These are phyloP conservation scores for Trichomonas gallinae DNA, from an alignment of 208 protist genomes.

Conservation along the genomic window DNA sequence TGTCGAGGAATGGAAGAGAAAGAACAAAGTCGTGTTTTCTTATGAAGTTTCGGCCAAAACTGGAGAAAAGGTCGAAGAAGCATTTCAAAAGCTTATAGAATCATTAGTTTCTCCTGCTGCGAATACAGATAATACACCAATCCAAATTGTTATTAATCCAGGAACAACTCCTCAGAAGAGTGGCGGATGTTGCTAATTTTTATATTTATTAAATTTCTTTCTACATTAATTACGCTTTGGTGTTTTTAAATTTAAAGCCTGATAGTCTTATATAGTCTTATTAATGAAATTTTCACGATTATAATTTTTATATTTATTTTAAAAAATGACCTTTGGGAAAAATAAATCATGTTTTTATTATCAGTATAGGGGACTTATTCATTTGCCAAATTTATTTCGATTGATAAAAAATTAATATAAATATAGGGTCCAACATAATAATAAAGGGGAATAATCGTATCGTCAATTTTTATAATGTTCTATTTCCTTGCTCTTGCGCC, in stretches of 20 bases:
- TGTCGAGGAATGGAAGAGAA: not conserved
- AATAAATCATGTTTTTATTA: too few species aligned
- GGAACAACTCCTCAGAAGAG: not conserved
- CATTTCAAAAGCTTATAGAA: not conserved
- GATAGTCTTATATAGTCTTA: too few species aligned
- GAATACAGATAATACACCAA: not conserved
- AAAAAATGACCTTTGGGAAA: too few species aligned
- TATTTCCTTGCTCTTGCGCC: not conserved
- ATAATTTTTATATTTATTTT: too few species aligned
- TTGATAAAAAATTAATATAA: too few species aligned
- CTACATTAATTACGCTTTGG: not conserved
- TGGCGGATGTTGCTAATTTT: not conserved
- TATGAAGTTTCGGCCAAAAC: not conserved
- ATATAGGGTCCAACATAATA: too few species aligned
- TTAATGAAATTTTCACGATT: too few species aligned
- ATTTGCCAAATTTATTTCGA: too few species aligned
- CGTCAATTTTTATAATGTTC: not conserved
- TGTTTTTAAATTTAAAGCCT: not conserved
- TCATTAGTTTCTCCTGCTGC: not conserved
- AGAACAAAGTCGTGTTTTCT: not conserved
- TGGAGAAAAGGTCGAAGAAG: not conserved
- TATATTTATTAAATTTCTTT: not conserved
- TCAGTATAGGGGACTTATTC: too few species aligned
- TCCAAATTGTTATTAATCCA: conserved; percentile 16
- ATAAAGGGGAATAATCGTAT: too few species aligned